phyloP scores from a whole-genome alignment of 371 early-diverging fungal genomes.

The Lichtheimia corymbifera region DNA sequence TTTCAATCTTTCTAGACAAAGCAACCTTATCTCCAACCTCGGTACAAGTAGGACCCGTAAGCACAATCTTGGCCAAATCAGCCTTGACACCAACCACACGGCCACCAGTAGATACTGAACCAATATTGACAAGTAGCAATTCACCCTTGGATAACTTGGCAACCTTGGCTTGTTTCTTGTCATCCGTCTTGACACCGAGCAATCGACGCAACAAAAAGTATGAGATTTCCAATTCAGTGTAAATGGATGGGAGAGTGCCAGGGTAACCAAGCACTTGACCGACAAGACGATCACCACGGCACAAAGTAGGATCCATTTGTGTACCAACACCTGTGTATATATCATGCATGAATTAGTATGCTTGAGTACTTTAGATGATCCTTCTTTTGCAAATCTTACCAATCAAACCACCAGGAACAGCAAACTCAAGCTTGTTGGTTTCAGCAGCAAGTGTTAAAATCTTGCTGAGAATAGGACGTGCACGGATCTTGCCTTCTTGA shows the following conservation, averaged over 20 bases:
- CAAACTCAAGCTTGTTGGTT: conserved; percentile 92
- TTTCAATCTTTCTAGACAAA: conserved; percentile 96
- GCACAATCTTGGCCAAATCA: conserved; percentile 91
- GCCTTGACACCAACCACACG: conserved; percentile 93
- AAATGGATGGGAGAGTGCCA: conserved; percentile 96
- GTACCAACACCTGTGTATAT: conserved; percentile 96
- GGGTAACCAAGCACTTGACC: conserved; percentile 99
- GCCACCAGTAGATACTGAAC: conserved; percentile 98
- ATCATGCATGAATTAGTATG: neutral
- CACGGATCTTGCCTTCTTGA: conserved; percentile 84
- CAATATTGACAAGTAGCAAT: conserved; percentile 98
- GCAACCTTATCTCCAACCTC: conserved; percentile 99
- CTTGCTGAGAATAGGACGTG: conserved; percentile 93
- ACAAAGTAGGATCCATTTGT: conserved; percentile 97
- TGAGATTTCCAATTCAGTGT: conserved; percentile 94
- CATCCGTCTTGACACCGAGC: conserved; percentile 95
- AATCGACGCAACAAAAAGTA: conserved; percentile 97
- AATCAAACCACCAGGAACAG: conserved; percentile 99
- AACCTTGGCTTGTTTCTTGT: conserved; percentile 96
- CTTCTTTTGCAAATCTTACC: conserved; percentile 41
- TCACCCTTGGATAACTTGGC: conserved; percentile 94
- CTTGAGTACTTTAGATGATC: neutral
- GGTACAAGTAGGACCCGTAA: conserved; percentile 97
- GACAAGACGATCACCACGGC: conserved; percentile 98
- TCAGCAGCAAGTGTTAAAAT: conserved; percentile 96